Conservation (phyloP, 2,329 filamentous ascomycete genomes). For the Clarireedia hainanense region DNA sequence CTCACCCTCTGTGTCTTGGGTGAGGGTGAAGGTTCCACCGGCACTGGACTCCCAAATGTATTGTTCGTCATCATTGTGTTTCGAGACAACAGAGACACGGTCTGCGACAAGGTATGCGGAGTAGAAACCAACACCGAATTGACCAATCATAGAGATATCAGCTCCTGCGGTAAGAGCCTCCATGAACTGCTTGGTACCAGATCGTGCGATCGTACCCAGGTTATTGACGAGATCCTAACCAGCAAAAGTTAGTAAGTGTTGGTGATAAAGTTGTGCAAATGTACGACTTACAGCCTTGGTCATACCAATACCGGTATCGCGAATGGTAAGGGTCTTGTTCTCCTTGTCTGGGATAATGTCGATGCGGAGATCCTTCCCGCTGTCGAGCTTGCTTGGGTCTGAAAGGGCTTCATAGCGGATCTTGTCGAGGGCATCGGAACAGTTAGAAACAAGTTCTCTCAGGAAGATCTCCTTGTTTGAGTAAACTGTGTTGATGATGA, state of each 20-base stretch:
- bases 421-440: constrained; percentile 99
- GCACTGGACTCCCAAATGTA: constrained; percentile 99
- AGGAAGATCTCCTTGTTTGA: constrained; percentile 99
- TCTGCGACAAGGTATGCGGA: constrained; percentile 99
- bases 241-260: constrained; percentile 25
- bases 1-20: constrained; percentile 83
- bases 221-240: constrained; percentile 96
- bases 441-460: constrained; percentile 96
- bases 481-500: constrained; percentile 99
- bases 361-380: constrained; percentile 95
- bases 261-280: too few species aligned
- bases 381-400: constrained; percentile 94
- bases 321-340: constrained; percentile 94
- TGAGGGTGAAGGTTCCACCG: constrained; percentile 94
- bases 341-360: constrained; percentile 98
- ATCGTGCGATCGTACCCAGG: constrained; percentile 97
- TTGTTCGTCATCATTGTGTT: constrained; percentile 99
- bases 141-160: constrained; percentile 99
- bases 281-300: constrained; percentile 85
- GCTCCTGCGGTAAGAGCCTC: constrained; percentile 96
- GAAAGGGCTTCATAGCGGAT: constrained; percentile 98
- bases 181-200: constrained; percentile 99
- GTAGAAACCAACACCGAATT: constrained; percentile 99
- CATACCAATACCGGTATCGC: constrained; percentile 98
- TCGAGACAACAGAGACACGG: constrained; percentile 89